A percentile compares a stretch with the other conserved stretches of the same genome.
Evolutionary conservation across 1,139 yeast species (phyloP).

Genomic region (Geotrichum klebahnii): DNA sequence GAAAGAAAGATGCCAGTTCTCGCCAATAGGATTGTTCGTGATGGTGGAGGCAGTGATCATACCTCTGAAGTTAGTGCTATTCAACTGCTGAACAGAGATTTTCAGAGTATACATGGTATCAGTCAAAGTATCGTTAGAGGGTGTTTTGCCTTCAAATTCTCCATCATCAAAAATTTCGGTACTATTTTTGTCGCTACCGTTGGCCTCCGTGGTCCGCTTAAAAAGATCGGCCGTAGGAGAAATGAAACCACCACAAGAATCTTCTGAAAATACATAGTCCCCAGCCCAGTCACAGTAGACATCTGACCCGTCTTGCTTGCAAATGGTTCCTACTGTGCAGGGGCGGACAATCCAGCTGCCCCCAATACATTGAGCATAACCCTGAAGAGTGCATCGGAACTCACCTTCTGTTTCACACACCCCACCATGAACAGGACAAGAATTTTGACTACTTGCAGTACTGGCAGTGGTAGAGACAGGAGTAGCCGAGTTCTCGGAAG

Average conservation of each 20-base stretch:
- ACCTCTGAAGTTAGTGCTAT: conserved; percentile 18
- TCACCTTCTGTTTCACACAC: conserved; percentile 45
- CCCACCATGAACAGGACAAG: conserved; percentile 22
- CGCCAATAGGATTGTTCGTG: conserved; percentile 18
- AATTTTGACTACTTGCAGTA: background rate
- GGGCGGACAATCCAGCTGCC: conserved; percentile 49
- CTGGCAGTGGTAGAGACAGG: background rate
- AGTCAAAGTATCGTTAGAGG: conserved; percentile 11
- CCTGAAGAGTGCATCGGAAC: conserved; percentile 47
- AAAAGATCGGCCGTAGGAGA: too few relatives aligned
- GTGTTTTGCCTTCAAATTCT: conserved; percentile 10
- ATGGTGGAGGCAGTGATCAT: conserved; percentile 15
- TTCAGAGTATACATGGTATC: conserved; percentile 15
- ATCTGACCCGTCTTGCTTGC: conserved; percentile 34
- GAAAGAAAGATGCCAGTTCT: conserved; percentile 17
- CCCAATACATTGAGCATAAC: conserved; percentile 48
- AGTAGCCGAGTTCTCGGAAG: background rate
- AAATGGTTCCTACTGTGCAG: conserved; percentile 54
- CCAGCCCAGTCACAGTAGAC: conserved; percentile 24
- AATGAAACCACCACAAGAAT: conserved; percentile 12
- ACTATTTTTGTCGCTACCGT: background rate
- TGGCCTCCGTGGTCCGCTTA: conserved; percentile 1
- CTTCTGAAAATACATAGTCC: conserved; percentile 1
- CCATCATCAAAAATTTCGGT: conserved; percentile 4
- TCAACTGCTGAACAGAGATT: conserved; percentile 17